These are phyloP conservation scores for Paraphoma sp. DNA, from an alignment of 2,329 filamentous ascomycete genomes.

Conservation along the genomic window DNA sequence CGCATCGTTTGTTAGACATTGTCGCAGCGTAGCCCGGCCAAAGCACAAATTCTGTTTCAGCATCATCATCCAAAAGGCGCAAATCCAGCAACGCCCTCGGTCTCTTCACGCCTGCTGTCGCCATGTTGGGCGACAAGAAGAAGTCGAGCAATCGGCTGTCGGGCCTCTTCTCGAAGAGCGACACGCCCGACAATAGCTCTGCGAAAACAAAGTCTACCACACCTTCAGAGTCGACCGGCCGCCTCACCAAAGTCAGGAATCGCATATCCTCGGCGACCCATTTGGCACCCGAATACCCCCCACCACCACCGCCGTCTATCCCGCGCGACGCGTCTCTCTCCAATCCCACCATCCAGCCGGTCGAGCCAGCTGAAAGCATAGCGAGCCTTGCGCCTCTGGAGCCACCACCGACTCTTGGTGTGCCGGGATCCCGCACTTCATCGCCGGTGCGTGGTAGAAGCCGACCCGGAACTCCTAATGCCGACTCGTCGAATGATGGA, in stretches of 20 bases:
- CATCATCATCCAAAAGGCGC: not conserved
- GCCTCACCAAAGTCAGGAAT: slow-evolving; percentile 40
- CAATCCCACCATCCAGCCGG: slow-evolving; percentile 37
- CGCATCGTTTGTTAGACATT: slow-evolving; percentile 26
- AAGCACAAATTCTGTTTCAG: slow-evolving; percentile 4
- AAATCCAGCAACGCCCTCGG: not conserved
- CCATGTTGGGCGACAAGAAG: slow-evolving; percentile 39
- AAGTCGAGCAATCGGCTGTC: slow-evolving; percentile 42
- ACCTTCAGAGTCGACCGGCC: slow-evolving; percentile 37
- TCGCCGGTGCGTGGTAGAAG: slow-evolving; percentile 33
- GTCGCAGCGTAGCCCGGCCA: slow-evolving; percentile 12
- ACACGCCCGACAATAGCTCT: slow-evolving; percentile 14
- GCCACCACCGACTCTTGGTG: slow-evolving; percentile 35
- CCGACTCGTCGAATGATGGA: slow-evolving; percentile 21
- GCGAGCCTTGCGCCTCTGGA: slow-evolving; percentile 32
- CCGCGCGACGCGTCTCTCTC: slow-evolving; percentile 18
- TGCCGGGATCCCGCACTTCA: slow-evolving; percentile 29
- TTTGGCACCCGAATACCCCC: slow-evolving; percentile 40
- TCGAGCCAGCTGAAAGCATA: slow-evolving; percentile 20
- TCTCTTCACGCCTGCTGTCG: not conserved
- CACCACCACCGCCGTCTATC: slow-evolving; percentile 24
- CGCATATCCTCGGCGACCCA: slow-evolving; percentile 40
- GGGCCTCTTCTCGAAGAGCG: slow-evolving; percentile 39
- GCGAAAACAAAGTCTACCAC: slow-evolving; percentile 23
- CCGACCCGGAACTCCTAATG: slow-evolving; percentile 28